phyloP scores from a whole-genome alignment of 768 basidiomycete species.

The Trametes sanguinea region DNA sequence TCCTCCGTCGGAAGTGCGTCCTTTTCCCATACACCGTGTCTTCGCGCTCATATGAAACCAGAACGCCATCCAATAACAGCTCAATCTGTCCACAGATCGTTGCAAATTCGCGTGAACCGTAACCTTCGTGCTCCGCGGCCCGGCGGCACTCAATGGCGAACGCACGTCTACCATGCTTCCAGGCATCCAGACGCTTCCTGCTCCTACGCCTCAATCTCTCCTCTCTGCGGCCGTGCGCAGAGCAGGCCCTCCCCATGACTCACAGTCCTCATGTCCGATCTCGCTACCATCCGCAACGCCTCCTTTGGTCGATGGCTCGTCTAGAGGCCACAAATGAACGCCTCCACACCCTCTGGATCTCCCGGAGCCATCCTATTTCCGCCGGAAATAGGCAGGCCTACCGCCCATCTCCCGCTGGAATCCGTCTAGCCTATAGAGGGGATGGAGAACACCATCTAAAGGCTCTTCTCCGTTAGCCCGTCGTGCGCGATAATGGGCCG shows the following conservation, averaged over 20 bases:
- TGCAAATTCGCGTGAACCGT: slow-evolving; percentile 13
- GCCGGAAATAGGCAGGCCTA: slow-evolving; percentile 11
- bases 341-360: not conserved
- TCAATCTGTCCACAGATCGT: slow-evolving; percentile 13
- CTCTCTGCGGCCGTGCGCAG: slow-evolving; percentile 11
- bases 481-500: not conserved
- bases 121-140: slow-evolving; percentile 18
- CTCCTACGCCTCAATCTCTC: slow-evolving; percentile 19
- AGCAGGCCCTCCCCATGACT: slow-evolving; percentile 13
- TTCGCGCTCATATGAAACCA: slow-evolving; percentile 1
- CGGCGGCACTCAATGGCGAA: slow-evolving; percentile 19
- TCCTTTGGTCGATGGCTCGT: slow-evolving; percentile 5
- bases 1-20: slow-evolving; percentile 7
- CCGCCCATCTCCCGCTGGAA: slow-evolving; percentile 15
- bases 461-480: not conserved
- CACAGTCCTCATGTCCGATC: slow-evolving; percentile 18
- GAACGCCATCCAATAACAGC: slow-evolving; percentile 11
- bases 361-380: slow-evolving; percentile 4
- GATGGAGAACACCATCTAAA: slow-evolving; percentile 1
- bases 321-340: slow-evolving; percentile 1
- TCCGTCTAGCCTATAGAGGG: not conserved
- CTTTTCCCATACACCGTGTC: slow-evolving; percentile 17
- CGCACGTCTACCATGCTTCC: slow-evolving; percentile 22
- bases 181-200: slow-evolving; percentile 13
- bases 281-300: not conserved